These are phyloP conservation scores for Chrysoporthe deuterocubensis DNA, from an alignment of 2,329 filamentous ascomycete species.

Conservation along the genomic window DNA sequence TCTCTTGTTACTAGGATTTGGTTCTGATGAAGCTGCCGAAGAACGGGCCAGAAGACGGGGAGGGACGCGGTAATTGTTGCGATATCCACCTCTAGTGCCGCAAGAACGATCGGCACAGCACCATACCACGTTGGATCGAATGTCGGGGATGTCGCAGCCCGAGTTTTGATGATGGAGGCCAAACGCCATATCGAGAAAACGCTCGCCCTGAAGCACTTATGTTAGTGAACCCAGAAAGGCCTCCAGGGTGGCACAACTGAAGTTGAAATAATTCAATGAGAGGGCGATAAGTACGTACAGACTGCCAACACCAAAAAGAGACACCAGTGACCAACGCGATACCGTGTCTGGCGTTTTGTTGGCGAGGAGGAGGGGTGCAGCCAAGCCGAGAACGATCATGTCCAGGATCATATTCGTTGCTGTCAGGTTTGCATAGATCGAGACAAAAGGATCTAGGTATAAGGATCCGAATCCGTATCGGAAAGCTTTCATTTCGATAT, in stretches of 20 bases:
- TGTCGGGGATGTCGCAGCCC: constrained; percentile 40
- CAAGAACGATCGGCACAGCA: constrained; percentile 39
- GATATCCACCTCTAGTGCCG: constrained; percentile 40
- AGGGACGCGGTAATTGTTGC: constrained; percentile 21
- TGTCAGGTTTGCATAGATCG: constrained; percentile 37
- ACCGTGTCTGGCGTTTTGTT: constrained; percentile 34
- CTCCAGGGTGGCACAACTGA: background rate
- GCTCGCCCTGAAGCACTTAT: constrained; percentile 33
- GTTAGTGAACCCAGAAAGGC: background rate
- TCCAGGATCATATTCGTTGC: constrained; percentile 40
- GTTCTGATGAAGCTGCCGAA: constrained; percentile 25
- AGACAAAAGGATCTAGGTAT: constrained; percentile 33
- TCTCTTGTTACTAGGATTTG: constrained; percentile 25
- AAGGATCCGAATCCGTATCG: constrained; percentile 40
- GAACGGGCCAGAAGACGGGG: constrained; percentile 28
- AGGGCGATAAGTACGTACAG: constrained; percentile 33
- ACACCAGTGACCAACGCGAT: constrained; percentile 35
- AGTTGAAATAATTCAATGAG: background rate
- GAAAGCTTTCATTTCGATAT: constrained; percentile 27
- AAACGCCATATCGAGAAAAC: constrained; percentile 40
- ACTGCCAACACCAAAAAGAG: constrained; percentile 38
- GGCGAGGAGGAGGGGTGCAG: constrained; percentile 37
- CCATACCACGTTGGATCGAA: constrained; percentile 44
- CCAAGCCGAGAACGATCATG: constrained; percentile 38
- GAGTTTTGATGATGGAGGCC: constrained; percentile 35